Base-by-base conservation (phyloP, 164 flowering plant species). In the Sedum album region DNA sequence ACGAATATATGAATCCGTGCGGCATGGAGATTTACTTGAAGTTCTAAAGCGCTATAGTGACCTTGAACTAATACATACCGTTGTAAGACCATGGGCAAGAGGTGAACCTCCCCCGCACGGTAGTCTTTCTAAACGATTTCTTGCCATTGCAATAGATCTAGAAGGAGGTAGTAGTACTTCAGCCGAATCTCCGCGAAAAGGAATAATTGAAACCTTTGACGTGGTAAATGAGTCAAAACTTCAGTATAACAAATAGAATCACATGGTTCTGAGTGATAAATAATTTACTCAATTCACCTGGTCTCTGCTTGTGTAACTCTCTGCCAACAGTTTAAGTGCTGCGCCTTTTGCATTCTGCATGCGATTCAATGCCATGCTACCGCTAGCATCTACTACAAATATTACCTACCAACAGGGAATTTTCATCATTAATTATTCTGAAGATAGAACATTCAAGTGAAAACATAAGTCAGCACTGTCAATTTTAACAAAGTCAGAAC, bases 281-380 rank as follows among this genome's bases (percentile, higher is more conserved):
- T 63, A 33, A 31, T 63, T 26, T 15, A 15, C 31, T 63, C 49
- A 49, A 25, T 6, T 75, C 70, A 90, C 98, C 96, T 93, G 98
- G 80, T 93, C 98, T 78, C 97, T 88, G 79, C 98, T 91, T 25
- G 97, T 93, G 71, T 93, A 93, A 78, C 98, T 93, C 81, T 93
- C 98, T 17, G 98, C 94, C 26, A 93, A 81, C 73, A 93, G 70
- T 75, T 93, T 83, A 23, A 93, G 91, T 31, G 98, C 98, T 60
- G 98, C 98, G 70, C 98, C 98, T 79, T 93, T 93, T 46, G 98
- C 98, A 83, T 93, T 93, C 77, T 93, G 98, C 98, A 93, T 93
- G 70, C 97, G 86, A 73, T 93, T 93, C 69, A 93, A 70, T 65
- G 98, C 98, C 98, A 93, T 93, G 80, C 98, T 93, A 64, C 98